Evolutionary conservation across 2,329 filamentous ascomycete species (phyloP).

Genomic region (Aspergillus novoparasiticus): DNA sequence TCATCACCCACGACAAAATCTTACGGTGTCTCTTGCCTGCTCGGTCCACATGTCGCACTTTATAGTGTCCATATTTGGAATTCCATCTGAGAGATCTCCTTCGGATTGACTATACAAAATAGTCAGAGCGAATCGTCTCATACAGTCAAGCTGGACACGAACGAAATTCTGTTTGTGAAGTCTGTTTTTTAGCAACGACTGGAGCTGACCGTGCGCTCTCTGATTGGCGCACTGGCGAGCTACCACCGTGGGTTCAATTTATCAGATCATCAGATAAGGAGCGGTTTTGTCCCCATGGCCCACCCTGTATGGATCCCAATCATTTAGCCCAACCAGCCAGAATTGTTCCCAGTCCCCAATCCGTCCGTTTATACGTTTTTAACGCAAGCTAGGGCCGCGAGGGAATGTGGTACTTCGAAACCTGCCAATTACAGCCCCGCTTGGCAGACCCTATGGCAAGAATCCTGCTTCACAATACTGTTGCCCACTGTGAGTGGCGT

Average conservation of each 20-base stretch:
- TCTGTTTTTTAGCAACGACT: neutral
- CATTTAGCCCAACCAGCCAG: neutral
- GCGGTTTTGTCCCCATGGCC: neutral
- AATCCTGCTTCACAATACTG: neutral
- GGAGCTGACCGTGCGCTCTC: neutral
- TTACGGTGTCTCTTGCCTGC: neutral
- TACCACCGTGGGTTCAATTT: neutral
- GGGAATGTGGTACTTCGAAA: neutral
- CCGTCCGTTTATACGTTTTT: neutral
- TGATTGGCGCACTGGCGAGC: neutral
- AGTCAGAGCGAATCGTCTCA: neutral
- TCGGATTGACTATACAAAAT: neutral
- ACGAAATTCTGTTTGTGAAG: neutral
- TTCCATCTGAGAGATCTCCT: neutral
- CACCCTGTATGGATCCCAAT: neutral
- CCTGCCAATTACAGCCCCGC: neutral
- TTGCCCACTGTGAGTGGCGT: neutral
- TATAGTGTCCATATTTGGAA: neutral
- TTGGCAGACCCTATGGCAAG: neutral
- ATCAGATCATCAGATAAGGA: conserved; percentile 11
- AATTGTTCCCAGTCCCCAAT: neutral
- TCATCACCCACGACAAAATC: neutral
- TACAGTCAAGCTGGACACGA: neutral
- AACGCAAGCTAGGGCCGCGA: neutral
- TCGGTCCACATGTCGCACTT: neutral